Evolutionary conservation across 2,329 filamentous ascomycete species (phyloP).

Genomic region (Exophiala oligosperma): DNA sequence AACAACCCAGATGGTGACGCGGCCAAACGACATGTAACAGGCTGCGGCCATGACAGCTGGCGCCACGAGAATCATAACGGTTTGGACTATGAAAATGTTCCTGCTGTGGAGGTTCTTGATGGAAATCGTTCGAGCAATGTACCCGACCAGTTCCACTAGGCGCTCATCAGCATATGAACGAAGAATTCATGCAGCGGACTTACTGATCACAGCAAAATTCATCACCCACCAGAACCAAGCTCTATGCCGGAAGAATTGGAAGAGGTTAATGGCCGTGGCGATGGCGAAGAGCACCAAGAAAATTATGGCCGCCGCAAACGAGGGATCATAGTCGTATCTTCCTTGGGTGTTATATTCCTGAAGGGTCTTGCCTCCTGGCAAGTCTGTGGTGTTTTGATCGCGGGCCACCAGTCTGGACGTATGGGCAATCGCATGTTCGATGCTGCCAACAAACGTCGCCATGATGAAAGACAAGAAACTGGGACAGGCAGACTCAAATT

Average conservation of each 20-base stretch:
- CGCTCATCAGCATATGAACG: neutral
- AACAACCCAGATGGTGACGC: conserved; percentile 47
- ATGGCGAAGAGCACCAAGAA: conserved; percentile 38
- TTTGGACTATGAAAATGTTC: conserved; percentile 33
- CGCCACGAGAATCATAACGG: conserved; percentile 47
- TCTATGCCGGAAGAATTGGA: conserved; percentile 36
- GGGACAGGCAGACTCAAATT: neutral
- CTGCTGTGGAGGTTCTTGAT: conserved; percentile 13
- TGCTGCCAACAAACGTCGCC: neutral
- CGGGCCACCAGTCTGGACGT: conserved; percentile 4
- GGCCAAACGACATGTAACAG: conserved; percentile 48
- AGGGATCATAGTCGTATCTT: conserved; percentile 39
- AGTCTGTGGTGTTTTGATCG: neutral
- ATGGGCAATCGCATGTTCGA: neutral
- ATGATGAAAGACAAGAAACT: neutral
- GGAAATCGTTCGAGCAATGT: conserved; percentile 34
- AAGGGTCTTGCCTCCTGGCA: conserved; percentile 13
- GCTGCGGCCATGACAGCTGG: conserved; percentile 50
- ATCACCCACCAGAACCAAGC: conserved; percentile 48
- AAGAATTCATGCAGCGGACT: neutral
- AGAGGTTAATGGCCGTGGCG: conserved; percentile 27
- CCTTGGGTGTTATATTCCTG: conserved; percentile 15
- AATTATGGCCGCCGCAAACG: conserved; percentile 37
- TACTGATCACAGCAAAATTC: conserved; percentile 42
- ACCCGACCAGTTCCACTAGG: conserved; percentile 41